Conservation (phyloP, 2,329 filamentous ascomycete species). For the Septoria linicola region DNA sequence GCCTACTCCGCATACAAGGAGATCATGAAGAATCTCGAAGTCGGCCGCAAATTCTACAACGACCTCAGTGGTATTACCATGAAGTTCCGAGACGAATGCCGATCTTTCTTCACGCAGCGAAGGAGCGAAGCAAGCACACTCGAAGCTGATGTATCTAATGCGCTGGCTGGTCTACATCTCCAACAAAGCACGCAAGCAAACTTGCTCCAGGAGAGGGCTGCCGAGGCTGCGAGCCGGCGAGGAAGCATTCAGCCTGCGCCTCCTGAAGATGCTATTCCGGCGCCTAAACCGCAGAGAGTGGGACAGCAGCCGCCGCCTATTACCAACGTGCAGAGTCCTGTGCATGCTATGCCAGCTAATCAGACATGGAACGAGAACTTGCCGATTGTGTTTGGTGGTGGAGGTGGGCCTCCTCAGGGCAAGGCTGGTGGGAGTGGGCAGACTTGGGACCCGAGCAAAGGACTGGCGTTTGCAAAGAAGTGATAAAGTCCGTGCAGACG, state of each 20-base stretch:
- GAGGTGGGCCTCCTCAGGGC: not conserved
- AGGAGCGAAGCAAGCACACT: slow-evolving; percentile 76
- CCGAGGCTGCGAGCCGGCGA: slow-evolving; percentile 23
- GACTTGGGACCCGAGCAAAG: slow-evolving; percentile 33
- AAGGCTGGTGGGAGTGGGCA: slow-evolving; percentile 9
- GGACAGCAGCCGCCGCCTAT: slow-evolving; percentile 38
- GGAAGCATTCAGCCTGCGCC: slow-evolving; percentile 26
- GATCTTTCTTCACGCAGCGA: slow-evolving; percentile 75
- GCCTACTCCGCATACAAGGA: slow-evolving; percentile 97
- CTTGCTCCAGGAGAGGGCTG: slow-evolving; percentile 39
- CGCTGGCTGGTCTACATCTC: slow-evolving; percentile 60
- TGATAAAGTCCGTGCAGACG: too few relatives aligned
- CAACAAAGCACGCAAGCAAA: slow-evolving; percentile 45
- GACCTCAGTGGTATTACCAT: slow-evolving; percentile 85
- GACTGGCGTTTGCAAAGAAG: slow-evolving; percentile 27
- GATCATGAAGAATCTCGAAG: slow-evolving; percentile 86
- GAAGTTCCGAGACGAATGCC: slow-evolving; percentile 77
- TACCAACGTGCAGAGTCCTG: slow-evolving; percentile 28
- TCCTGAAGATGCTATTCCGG: slow-evolving; percentile 48
- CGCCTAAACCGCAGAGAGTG: slow-evolving; percentile 48
- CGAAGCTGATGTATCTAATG: slow-evolving; percentile 64
- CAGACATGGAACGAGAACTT: slow-evolving; percentile 39
- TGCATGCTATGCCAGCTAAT: slow-evolving; percentile 9
- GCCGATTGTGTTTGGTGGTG: slow-evolving; percentile 37
- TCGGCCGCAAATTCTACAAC: slow-evolving; percentile 94